Evolutionary conservation across 1,284 basidiomycete genomes (phyloP).

Genomic region (Moesziomyces antarcticus): DNA sequence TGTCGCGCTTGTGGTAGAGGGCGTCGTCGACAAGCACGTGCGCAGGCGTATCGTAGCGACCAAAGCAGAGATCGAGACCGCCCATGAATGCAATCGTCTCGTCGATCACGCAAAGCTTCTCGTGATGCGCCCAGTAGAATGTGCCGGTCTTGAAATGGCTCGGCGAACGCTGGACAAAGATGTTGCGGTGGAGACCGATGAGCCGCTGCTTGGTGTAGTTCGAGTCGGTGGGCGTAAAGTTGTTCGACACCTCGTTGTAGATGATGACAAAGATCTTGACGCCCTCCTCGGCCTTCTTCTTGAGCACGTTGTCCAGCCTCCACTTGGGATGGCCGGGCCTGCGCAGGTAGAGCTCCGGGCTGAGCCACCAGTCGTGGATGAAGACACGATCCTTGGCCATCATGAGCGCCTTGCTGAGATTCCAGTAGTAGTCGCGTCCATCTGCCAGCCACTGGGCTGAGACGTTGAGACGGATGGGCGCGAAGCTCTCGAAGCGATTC

Average conservation of each 20-base stretch:
- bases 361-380: conserved; percentile 68
- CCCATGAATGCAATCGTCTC: conserved; percentile 98
- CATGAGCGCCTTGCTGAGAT: conserved; percentile 89
- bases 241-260: conserved; percentile 91
- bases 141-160: conserved; percentile 98
- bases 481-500: conserved; percentile 83
- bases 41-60: conserved; percentile 82
- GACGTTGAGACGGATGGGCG: conserved; percentile 91
- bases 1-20: conserved; percentile 41
- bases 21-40: conserved; percentile 90
- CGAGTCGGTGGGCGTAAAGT: conserved; percentile 76
- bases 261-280: conserved; percentile 94
- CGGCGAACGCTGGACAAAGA: conserved; percentile 95
- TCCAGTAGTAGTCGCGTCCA: conserved; percentile 74
- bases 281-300: conserved; percentile 93
- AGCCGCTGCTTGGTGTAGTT: conserved; percentile 92
- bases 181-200: conserved; percentile 86
- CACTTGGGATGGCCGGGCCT: conserved; percentile 86
- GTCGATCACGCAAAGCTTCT: conserved; percentile 97
- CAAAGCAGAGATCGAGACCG: conserved; percentile 84
- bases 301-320: conserved; percentile 85
- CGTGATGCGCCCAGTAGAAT: conserved; percentile 94
- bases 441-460: conserved; percentile 99
- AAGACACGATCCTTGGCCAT: conserved; percentile 81
- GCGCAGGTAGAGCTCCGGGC: conserved; percentile 81